Evolutionary conservation across 495 filamentous ascomycete species (phyloP), one percentile per base, ranked within the genome.

Genomic region (Aspergillus bridgeri): DNA sequence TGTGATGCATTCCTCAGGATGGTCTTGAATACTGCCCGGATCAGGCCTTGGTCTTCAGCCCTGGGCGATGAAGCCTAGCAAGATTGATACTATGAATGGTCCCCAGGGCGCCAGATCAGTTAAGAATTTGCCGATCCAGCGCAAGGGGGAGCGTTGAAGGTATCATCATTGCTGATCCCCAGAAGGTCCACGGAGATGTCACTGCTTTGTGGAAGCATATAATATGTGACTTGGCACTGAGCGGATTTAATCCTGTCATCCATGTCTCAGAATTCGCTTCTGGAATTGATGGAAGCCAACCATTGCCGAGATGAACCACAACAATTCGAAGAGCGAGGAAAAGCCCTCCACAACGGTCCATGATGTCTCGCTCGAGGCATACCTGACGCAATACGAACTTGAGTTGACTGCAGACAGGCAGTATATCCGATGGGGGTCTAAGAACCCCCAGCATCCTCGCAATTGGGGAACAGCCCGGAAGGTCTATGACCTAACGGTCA

Each of bases 391-490:
- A 38, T 46, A 56, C n/a, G 58, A 54, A 3, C 56, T 64, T 27
- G 62, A 64, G 46, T 47, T 60, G 24, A 61, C 59, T 11, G 42
- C 54, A 19, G 63, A 66, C 22, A 53, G 54, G 25, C 20, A 45
- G 5, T 61, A 63, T 45, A 47, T 69, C 4, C 58, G 60, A 33
- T 71, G 62, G 63, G 48, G 33, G 3, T 13, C n/a, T 27, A 51
- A 43, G 2, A 68, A 64, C 53, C 55, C 53, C 19, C 50, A 55
- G 4, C 69, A 70, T 61, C 68, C 70, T 6, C 48, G 61, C 17
- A 65, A 70, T 48, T 73, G 68, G 70, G 25, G 38, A 11, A 18
- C 21, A 7, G 5, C 19, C 1, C 57, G 61, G 5, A 70, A 70
- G 49, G 44, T 47, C 3, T 69, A 66, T 42, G 61, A 70, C 48